Evolutionary conservation across 306 rosid genomes (phyloP).

Genomic region (Dalbergia oliveri): DNA sequence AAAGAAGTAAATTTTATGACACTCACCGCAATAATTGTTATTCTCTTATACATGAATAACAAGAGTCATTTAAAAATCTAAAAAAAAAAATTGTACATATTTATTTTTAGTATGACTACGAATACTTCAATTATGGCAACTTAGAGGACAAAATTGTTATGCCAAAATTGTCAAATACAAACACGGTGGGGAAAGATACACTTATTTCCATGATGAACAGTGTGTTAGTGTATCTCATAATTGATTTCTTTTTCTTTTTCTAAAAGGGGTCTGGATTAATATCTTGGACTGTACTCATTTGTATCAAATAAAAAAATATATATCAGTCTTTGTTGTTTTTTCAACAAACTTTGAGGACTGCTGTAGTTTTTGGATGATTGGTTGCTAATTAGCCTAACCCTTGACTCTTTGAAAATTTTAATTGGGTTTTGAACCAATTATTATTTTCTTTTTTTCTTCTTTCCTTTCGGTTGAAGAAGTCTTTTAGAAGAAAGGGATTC

Average conservation of each 20-base stretch:
- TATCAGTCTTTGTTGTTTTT: constrained; percentile 15
- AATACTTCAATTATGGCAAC: background rate
- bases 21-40: too few relatives aligned
- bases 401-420: constrained; percentile 33
- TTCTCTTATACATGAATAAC: too few relatives aligned
- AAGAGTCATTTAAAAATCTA: too few relatives aligned
- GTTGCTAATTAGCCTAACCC: constrained; percentile 52
- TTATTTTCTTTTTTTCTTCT: constrained; percentile 34
- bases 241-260: background rate
- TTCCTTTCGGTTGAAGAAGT: constrained; percentile 52
- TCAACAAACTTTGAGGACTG: constrained; percentile 48
- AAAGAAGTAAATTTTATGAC: too few relatives aligned
- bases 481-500: constrained; percentile 61
- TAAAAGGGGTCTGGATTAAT: background rate
- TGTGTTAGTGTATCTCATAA: constrained; percentile 35
- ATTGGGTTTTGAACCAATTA: constrained; percentile 54
- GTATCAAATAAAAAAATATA: background rate
- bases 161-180: constrained; percentile 30
- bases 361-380: constrained; percentile 33
- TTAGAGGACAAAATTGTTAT: background rate
- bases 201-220: constrained; percentile 7
- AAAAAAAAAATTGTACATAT: too few relatives aligned
- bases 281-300: constrained; percentile 25
- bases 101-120: background rate
- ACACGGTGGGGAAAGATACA: constrained; percentile 40